Percentiles rank a stretch among this genome's conserved stretches.
These are phyloP conservation scores for Xylona heveae DNA, from an alignment of 495 filamentous ascomycete genomes.

Conservation along the genomic window DNA sequence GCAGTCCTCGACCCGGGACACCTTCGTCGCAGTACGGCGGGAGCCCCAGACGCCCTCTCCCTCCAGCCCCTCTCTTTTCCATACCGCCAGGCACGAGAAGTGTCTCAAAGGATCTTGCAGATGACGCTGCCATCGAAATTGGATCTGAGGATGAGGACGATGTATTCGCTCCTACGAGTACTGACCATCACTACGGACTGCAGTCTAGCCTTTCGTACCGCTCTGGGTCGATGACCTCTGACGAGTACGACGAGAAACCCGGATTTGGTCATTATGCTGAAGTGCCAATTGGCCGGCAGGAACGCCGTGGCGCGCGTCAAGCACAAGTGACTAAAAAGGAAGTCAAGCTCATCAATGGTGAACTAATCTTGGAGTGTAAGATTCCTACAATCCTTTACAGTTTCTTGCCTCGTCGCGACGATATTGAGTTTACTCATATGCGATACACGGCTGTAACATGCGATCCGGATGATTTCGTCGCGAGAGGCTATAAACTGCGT, in stretches of 20 bases:
- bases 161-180: slow-evolving; percentile 35
- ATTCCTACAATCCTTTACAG: slow-evolving; percentile 95
- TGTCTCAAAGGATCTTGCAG: slow-evolving; percentile 17
- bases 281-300: slow-evolving; percentile 66
- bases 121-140: slow-evolving; percentile 35
- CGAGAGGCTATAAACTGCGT: slow-evolving; percentile 78
- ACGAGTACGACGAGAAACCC: slow-evolving; percentile 23
- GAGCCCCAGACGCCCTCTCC: slow-evolving; percentile 70
- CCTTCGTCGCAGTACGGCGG: slow-evolving; percentile 72
- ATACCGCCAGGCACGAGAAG: slow-evolving; percentile 25
- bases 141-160: slow-evolving; percentile 39
- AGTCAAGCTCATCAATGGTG: slow-evolving; percentile 88
- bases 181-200: slow-evolving; percentile 23
- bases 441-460: slow-evolving; percentile 99
- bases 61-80: slow-evolving; percentile 72
- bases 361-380: slow-evolving; percentile 95
- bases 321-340: slow-evolving; percentile 87
- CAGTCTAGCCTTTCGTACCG: slow-evolving; percentile 39
- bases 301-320: slow-evolving; percentile 57
- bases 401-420: slow-evolving; percentile 78
- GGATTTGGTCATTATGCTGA: slow-evolving; percentile 57
- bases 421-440: slow-evolving; percentile 97
- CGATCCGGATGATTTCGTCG: slow-evolving; percentile 86
- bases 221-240: slow-evolving; percentile 42
- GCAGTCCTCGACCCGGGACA: slow-evolving; percentile 74